These are phyloP conservation scores for Cyclotella atomus DNA, from an alignment of 108 stramenopile genomes.

Conservation along the genomic window DNA sequence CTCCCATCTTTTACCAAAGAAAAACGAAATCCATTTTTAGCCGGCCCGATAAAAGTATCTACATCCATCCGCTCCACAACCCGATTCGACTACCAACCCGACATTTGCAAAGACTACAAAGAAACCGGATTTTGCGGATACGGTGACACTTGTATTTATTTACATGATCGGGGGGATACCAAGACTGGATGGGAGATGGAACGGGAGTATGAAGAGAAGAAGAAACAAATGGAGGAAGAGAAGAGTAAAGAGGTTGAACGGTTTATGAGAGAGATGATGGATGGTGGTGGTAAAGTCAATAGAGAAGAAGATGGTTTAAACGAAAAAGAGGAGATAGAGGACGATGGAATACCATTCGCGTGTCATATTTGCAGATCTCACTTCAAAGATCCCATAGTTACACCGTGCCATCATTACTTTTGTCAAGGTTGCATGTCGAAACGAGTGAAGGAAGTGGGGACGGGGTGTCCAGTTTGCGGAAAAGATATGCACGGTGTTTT, in stretches of 20 bases:
- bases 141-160: conserved; percentile 97
- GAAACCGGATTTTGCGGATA: conserved; percentile 99
- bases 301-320: neutral
- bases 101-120: conserved; percentile 99
- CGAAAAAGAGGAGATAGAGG: conserved; percentile 26
- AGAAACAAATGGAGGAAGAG: conserved; percentile 72
- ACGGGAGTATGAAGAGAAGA: conserved; percentile 90
- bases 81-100: conserved; percentile 97
- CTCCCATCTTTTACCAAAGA: conserved; percentile 4
- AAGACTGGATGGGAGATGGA: conserved; percentile 97
- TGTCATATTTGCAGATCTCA: conserved; percentile 90
- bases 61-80: conserved; percentile 89
- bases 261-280: conserved; percentile 58
- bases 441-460: conserved; percentile 41
- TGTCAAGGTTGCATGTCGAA: conserved; percentile 86
- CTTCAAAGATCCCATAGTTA: conserved; percentile 94
- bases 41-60: conserved; percentile 90
- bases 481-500: conserved; percentile 92
- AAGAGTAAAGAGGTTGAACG: conserved; percentile 67
- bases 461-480: conserved; percentile 88
- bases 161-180: conserved; percentile 96
- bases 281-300: conserved; percentile 29
- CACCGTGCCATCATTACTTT: conserved; percentile 94
- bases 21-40: conserved; percentile 73
- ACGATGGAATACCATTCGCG: conserved; percentile 93